Percentiles rank a stretch among this genome's conserved stretches.
Conservation (phyloP, 495 filamentous ascomycete species). For the Podospora sp. region DNA sequence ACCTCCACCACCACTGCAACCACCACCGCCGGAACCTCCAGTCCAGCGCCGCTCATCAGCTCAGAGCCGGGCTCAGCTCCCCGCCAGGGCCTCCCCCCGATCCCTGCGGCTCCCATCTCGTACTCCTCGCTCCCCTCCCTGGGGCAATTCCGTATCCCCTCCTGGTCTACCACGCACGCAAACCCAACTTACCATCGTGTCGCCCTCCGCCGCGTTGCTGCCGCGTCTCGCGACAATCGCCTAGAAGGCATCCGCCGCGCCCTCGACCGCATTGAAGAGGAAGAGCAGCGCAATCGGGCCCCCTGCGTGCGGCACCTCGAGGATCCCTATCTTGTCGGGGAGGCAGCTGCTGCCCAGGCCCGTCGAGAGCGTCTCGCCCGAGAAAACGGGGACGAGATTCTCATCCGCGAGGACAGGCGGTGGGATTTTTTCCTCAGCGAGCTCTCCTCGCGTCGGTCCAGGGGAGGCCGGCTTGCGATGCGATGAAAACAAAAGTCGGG, state of each 20-base stretch:
- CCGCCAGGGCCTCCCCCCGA: conserved; percentile 40
- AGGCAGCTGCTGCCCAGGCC: conserved; percentile 51
- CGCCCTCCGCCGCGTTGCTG: conserved; percentile 48
- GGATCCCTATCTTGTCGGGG: conserved; percentile 56
- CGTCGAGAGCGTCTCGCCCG: conserved; percentile 47
- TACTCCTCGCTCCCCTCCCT: conserved; percentile 36
- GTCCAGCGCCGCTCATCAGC: conserved; percentile 10
- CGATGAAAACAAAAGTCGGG: neutral
- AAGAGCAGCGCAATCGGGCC: conserved; percentile 32
- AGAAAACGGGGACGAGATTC: conserved; percentile 48
- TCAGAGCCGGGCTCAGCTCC: conserved; percentile 10
- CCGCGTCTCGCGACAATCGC: conserved; percentile 22
- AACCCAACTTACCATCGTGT: conserved; percentile 56
- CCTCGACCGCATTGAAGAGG: conserved; percentile 41
- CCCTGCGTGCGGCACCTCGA: conserved; percentile 46
- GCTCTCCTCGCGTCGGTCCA: conserved; percentile 20
- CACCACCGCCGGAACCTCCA: conserved; percentile 5
- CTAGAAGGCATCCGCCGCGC: conserved; percentile 32
- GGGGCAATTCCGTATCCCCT: conserved; percentile 46
- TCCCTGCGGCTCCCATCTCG: conserved; percentile 37
- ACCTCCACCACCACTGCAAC: conserved; percentile 3
- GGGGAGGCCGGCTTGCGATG: neutral
- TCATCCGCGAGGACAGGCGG: conserved; percentile 48
- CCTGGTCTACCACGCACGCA: conserved; percentile 42
- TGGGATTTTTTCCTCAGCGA: conserved; percentile 55